phyloP scores from a whole-genome alignment of 495 filamentous ascomycete genomes.

The Daldinia childiae region DNA sequence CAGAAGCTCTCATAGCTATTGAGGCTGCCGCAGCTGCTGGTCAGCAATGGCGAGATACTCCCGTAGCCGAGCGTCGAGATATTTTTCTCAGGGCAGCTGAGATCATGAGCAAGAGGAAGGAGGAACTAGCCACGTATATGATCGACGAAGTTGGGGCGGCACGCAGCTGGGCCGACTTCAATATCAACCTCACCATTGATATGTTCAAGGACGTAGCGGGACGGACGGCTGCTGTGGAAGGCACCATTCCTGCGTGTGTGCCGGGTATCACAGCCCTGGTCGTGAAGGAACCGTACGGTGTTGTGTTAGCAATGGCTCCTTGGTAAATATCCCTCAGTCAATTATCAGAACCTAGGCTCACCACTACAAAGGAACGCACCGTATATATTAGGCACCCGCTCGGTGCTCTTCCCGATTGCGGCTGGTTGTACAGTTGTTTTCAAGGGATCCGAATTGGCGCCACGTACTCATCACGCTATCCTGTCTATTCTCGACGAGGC shows the following conservation, averaged over 20 bases:
- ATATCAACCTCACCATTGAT: slow-evolving; percentile 66
- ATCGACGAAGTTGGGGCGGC: slow-evolving; percentile 73
- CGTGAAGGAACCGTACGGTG: slow-evolving; percentile 83
- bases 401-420: slow-evolving; percentile 79
- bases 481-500: slow-evolving; percentile 76
- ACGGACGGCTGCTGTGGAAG: slow-evolving; percentile 67
- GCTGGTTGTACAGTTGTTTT: slow-evolving; percentile 81
- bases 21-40: slow-evolving; percentile 74
- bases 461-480: slow-evolving; percentile 78
- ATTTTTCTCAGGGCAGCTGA: slow-evolving; percentile 77
- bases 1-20: slow-evolving; percentile 69
- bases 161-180: slow-evolving; percentile 66
- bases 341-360: slow-evolving; percentile 40
- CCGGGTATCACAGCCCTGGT: slow-evolving; percentile 72
- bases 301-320: slow-evolving; percentile 82
- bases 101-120: slow-evolving; percentile 67
- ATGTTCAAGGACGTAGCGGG: slow-evolving; percentile 77
- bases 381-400: slow-evolving; percentile 72
- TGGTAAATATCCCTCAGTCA: slow-evolving; percentile 63
- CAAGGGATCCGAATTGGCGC: slow-evolving; percentile 81
- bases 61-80: slow-evolving; percentile 69
- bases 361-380: slow-evolving; percentile 72
- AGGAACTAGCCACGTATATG: slow-evolving; percentile 71
- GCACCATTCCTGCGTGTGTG: slow-evolving; percentile 65
- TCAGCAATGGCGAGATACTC: slow-evolving; percentile 72